phyloP scores from a whole-genome alignment of 1,139 yeast genomes.

The Geotrichum fermentans region DNA sequence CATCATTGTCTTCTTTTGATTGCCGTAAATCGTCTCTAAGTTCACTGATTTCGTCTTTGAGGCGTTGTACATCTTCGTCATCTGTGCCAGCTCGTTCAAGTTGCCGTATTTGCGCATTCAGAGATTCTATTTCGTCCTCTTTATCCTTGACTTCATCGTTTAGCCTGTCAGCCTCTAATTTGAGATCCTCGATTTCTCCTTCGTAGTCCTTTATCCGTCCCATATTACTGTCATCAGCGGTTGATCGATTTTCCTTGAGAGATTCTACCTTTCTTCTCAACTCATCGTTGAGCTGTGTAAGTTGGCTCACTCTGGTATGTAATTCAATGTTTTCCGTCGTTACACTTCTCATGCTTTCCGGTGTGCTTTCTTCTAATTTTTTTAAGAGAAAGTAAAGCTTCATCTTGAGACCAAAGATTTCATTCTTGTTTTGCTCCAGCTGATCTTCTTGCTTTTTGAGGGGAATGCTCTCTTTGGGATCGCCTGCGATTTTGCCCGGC shows the following conservation, averaged over 20 bases:
- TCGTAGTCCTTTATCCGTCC: conserved; percentile 16
- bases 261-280: conserved; percentile 17
- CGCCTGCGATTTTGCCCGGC: conserved; percentile 17
- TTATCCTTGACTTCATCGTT: conserved; percentile 25
- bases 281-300: conserved; percentile 22
- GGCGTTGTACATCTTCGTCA: conserved; percentile 25
- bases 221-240: conserved; percentile 7
- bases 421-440: conserved; percentile 49
- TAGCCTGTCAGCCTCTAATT: conserved; percentile 12
- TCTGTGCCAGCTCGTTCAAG: conserved; percentile 25
- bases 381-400: conserved; percentile 34
- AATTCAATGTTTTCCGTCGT: conserved; percentile 25
- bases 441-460: conserved; percentile 34
- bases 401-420: conserved; percentile 59
- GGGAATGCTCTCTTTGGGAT: conserved; percentile 23
- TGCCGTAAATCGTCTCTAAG: conserved; percentile 5
- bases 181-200: conserved; percentile 14
- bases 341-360: conserved; percentile 23
- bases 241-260: conserved; percentile 8
- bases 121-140: conserved; percentile 24
- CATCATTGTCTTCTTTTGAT: not conserved
- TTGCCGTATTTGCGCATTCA: conserved; percentile 25
- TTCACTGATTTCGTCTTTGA: conserved; percentile 10
- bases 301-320: conserved; percentile 25
- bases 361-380: conserved; percentile 20